Evolutionary conservation across 331 rosid genomes (phyloP), one percentile per base, ranked within the genome.

Genomic region (Saraca asoca): DNA sequence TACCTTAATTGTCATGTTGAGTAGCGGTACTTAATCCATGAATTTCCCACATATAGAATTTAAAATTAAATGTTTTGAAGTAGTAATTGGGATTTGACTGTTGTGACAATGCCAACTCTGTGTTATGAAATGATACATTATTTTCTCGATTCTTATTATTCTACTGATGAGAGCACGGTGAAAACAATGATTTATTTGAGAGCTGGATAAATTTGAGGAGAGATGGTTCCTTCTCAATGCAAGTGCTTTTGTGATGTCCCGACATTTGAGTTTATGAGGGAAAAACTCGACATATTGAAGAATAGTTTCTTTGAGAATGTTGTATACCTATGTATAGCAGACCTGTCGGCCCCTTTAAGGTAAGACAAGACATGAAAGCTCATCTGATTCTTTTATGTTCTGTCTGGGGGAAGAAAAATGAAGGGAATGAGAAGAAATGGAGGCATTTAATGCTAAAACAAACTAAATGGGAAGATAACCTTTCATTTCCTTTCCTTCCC

Each of bases 221-320:
- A 58, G 64, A 13, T 16, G 29, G 14, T 38, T 43, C 55, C 17
- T 12, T 69, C 49, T 43, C 24, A 6, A 6, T 34, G 19, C 49
- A 57, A 57, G 46, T 48, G 44, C 11, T 38, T 57, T 56, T 0
- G 18, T 68, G 58, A 56, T 57, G 57, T 34, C 38, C 15, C 15
- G 37, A 13, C 16, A 31, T 55, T 48, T 55, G 31, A 5, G 31
- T 58, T 58, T 38, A 33, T 50, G 37, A 12, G 11, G 70, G 51
- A 18, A 51, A 12, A 45, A 35, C 19, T 65, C 35, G 70, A 65
- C 50, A 16, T 38, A n/a, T 2, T 29, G 31, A 53, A 1, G 31
- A 24, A 24, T 24, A 1, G 31, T 24, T 24, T 24, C 31, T 24
- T 44, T n/a, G 65, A 19, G 33, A 56, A 11, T 4, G 0, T 5